Base-by-base conservation (phyloP, 306 rosid genomes). In the Potentilla sterilis region DNA sequence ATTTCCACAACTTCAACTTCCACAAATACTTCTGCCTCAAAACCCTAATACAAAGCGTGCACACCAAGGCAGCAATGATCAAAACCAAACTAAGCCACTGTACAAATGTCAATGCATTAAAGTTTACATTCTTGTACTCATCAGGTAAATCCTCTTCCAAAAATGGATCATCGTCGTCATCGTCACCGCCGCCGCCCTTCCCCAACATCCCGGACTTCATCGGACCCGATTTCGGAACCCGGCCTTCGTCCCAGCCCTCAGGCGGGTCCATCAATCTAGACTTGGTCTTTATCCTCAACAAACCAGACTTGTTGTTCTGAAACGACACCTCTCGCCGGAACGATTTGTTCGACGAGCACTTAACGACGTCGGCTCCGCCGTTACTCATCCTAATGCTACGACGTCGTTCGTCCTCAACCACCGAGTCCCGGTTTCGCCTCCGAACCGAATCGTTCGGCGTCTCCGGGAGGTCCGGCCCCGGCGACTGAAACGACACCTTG, bases 221-320 rank as follows among this genome's bases (percentile, higher is more conserved):
- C n/a, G 76, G 97, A 0, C 97, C 96, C 19, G 98, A 91, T 44
- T 19, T 88, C 61, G 82, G 2, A 0, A 86, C 0, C 42, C 73
- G 83, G 0, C 88, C 87, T 12, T 91, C 70, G 0, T 90, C 96
- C 0, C 79, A 80, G 4, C 88, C 90, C 0, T 83, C 95, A 0
- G 93, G 97, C 19, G 96, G 97, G 90, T 90, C 97, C 22, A 90
- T 7, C 41, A 94, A 71, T 55, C 98, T 85, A 2, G 98, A 94
- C 86, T 62, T 81, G 0, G 96, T 88, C 80, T 85, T 94, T 1
- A 84, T 35, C 72, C 82, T 84, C 69, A 84, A 21, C 81, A 91
- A 76, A 4, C 8, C 46, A 44, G 48, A 44, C 48, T 44, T 44
- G 13, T 74, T 28, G 51, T 81, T 86, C 79, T 72, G 78, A 46